Percentiles rank a stretch among this genome's conserved stretches.
Evolutionary conservation across 306 rosid genomes (phyloP).

Genomic region (Elaeagnus macrophylla): DNA sequence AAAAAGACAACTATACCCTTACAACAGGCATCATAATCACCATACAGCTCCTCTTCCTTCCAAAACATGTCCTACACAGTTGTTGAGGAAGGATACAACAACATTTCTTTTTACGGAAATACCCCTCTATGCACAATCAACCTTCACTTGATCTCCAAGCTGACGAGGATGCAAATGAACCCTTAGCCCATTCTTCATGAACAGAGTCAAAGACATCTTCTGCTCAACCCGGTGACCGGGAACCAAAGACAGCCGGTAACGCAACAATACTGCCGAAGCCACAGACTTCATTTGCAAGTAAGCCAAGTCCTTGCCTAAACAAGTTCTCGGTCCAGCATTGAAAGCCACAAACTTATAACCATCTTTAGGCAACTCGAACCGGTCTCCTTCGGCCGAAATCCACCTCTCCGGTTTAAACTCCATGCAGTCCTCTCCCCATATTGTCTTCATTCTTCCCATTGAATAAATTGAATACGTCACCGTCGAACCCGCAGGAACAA

Average conservation of each 20-base stretch:
- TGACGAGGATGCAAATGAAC: conserved; percentile 62
- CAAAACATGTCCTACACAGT: not conserved
- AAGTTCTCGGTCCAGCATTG: conserved; percentile 89
- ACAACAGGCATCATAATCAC: conserved; percentile 5
- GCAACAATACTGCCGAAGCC: conserved; percentile 73
- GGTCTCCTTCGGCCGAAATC: conserved; percentile 46
- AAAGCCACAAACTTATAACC: conserved; percentile 72
- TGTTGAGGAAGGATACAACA: too few relatives aligned
- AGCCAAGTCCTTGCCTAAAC: conserved; percentile 92
- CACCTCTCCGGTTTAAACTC: conserved; percentile 92
- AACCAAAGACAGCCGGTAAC: conserved; percentile 55
- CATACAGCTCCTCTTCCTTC: conserved; percentile 4
- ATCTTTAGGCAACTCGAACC: conserved; percentile 80
- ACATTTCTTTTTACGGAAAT: conserved; percentile 9
- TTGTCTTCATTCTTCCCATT: conserved; percentile 70
- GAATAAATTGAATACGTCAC: conserved; percentile 90
- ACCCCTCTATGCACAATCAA: conserved; percentile 13
- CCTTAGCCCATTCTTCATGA: conserved; percentile 77
- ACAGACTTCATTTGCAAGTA: conserved; percentile 93
- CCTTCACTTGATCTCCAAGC: conserved; percentile 21
- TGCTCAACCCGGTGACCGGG: conserved; percentile 82
- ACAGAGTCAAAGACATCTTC: conserved; percentile 82
- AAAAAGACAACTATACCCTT: conserved; percentile 5
- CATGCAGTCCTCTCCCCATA: conserved; percentile 93
- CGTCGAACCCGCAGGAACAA: conserved; percentile 81